phyloP scores from a whole-genome alignment of 2,329 filamentous ascomycete genomes.

The Pseudopithomyces chartarum region DNA sequence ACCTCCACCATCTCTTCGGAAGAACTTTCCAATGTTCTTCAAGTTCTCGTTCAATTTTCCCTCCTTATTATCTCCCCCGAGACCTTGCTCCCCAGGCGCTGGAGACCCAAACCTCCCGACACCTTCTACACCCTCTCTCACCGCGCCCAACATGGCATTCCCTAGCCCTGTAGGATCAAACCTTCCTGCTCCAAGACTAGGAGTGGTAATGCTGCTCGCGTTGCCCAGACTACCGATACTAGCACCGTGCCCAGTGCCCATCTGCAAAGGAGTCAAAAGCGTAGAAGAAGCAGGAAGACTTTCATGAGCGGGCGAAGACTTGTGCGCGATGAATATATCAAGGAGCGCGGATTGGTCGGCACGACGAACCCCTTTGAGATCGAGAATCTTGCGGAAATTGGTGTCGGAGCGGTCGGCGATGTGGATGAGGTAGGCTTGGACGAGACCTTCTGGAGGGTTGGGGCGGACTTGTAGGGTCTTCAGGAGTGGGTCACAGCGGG shows the following conservation, averaged over 20 bases:
- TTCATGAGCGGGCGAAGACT: slow-evolving; percentile 67
- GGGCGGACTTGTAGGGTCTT: slow-evolving; percentile 96
- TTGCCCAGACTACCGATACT: slow-evolving; percentile 49
- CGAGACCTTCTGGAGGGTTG: slow-evolving; percentile 87
- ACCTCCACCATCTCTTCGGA: slow-evolving; percentile 78
- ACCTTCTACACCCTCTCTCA: slow-evolving; percentile 79
- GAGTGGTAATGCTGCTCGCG: slow-evolving; percentile 45
- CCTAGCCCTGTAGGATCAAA: slow-evolving; percentile 86
- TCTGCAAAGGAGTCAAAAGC: slow-evolving; percentile 44
- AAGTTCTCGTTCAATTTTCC: slow-evolving; percentile 89
- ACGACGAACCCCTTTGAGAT: slow-evolving; percentile 88
- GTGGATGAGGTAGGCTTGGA: slow-evolving; percentile 97
- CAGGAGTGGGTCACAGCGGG: slow-evolving; percentile 86
- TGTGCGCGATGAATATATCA: slow-evolving; percentile 89
- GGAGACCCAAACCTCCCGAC: slow-evolving; percentile 74
- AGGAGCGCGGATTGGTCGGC: slow-evolving; percentile 80
- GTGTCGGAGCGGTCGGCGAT: slow-evolving; percentile 90
- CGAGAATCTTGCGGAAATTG: slow-evolving; percentile 96
- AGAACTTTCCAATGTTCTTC: slow-evolving; percentile 96
- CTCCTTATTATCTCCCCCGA: slow-evolving; percentile 47
- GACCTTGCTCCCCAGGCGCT: slow-evolving; percentile 37
- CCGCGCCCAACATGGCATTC: slow-evolving; percentile 85
- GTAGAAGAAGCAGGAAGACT: slow-evolving; percentile 57
- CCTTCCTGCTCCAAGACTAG: slow-evolving; percentile 44
- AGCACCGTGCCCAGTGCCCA: slow-evolving; percentile 46